Percentiles rank a stretch among this genome's conserved stretches.
Conservation (phyloP, 352 stramenopile species). For the Chrysophaeum taylorii region DNA sequence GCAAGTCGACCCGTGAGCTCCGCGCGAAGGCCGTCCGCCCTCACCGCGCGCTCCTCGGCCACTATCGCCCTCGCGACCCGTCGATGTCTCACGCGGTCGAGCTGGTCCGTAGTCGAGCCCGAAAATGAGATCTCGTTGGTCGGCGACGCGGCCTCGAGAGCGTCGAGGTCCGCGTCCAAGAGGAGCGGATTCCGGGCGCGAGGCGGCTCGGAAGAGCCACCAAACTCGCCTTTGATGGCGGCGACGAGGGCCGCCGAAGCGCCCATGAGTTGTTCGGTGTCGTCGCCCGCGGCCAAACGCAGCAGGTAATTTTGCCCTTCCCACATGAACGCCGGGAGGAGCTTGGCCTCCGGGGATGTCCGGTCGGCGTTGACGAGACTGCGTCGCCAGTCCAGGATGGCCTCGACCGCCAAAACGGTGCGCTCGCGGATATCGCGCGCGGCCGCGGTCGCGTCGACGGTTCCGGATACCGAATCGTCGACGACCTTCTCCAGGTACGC, state of each 20-base stretch:
- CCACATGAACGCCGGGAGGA: slow-evolving; percentile 10
- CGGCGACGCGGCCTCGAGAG: neutral
- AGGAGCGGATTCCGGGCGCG: neutral
- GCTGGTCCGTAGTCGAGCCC: neutral
- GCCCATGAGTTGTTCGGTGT: neutral
- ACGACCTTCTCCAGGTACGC: too few species aligned
- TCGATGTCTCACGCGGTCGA: neutral
- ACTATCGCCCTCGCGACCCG: neutral
- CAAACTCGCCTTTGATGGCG: neutral
- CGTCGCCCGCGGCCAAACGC: neutral
- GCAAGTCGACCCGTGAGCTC: neutral
- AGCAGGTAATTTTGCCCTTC: slow-evolving; percentile 3
- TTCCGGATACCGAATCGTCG: too few species aligned
- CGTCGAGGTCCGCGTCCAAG: neutral
- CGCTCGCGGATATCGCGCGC: neutral
- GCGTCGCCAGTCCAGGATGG: neutral
- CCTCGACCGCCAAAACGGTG: neutral
- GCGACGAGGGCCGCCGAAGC: neutral
- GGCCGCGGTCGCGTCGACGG: too few species aligned
- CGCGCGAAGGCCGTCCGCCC: neutral
- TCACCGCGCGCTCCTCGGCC: neutral
- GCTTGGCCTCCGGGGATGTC: neutral
- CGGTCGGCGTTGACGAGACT: neutral
- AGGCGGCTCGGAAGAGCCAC: too few species aligned
- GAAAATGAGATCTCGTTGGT: neutral